Evolutionary conservation across 805 yeast genomes (phyloP).

Genomic region (Spathaspora sp.): DNA sequence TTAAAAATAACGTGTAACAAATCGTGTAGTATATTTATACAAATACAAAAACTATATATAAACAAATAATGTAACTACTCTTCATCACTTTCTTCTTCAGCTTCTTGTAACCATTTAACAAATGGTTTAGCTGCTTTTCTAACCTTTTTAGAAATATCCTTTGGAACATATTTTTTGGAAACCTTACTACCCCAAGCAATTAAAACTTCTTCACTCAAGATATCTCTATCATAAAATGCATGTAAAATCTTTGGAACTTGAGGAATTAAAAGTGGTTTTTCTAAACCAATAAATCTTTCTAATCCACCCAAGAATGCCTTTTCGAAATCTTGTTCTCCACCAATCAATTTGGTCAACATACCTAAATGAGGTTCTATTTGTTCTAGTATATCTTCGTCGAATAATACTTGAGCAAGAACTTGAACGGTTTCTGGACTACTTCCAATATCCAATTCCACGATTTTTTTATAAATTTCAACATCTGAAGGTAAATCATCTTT

Average conservation of each 20-base stretch:
- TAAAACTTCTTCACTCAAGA: constrained; percentile 79
- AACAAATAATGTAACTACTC: constrained; percentile 17
- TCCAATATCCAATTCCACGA: constrained; percentile 70
- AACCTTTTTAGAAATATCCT: constrained; percentile 87
- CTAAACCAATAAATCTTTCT: constrained; percentile 87
- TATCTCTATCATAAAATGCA: constrained; percentile 76
- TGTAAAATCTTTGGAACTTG: constrained; percentile 78
- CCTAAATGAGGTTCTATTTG: constrained; percentile 80
- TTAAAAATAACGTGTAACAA: too few species aligned
- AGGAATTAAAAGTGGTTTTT: constrained; percentile 65
- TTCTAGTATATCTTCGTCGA: constrained; percentile 69
- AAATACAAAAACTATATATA: background rate
- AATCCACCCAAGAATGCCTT: constrained; percentile 92
- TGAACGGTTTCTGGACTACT: constrained; percentile 75
- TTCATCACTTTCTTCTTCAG: constrained; percentile 75
- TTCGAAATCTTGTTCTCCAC: constrained; percentile 62
- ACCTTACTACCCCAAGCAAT: constrained; percentile 86
- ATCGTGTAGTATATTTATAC: background rate
- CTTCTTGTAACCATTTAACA: constrained; percentile 90
- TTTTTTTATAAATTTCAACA: constrained; percentile 89
- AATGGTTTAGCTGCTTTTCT: constrained; percentile 96
- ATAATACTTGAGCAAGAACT: constrained; percentile 87
- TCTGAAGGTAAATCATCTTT: constrained; percentile 70
- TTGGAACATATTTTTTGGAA: constrained; percentile 89
- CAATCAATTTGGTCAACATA: constrained; percentile 72